phyloP scores from a whole-genome alignment of 108 stramenopile genomes.

The Heterococcus sp. region DNA sequence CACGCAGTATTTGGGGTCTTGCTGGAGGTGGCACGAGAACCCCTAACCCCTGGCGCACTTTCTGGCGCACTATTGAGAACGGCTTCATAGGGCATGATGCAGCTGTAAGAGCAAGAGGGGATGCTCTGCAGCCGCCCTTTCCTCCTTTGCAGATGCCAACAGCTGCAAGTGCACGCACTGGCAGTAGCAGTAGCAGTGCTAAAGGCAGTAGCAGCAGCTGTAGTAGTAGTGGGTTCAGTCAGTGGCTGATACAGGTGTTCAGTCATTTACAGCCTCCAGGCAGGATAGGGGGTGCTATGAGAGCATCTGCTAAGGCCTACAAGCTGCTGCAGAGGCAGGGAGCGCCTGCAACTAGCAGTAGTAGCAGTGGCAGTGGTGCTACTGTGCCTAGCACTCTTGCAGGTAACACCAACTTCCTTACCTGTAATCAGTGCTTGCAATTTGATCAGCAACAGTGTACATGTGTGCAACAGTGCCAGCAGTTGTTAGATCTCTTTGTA shows the following conservation, averaged over 20 bases:
- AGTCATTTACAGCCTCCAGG: neutral
- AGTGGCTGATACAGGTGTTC: neutral
- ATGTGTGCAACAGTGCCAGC: neutral
- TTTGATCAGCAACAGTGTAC: neutral
- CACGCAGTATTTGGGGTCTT: neutral
- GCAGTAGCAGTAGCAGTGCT: neutral
- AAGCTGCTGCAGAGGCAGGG: neutral
- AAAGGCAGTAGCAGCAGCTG: neutral
- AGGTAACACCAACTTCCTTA: too few relatives aligned
- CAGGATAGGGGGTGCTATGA: neutral
- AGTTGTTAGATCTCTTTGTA: neutral
- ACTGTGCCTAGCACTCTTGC: neutral
- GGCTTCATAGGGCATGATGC: slow-evolving; percentile 9
- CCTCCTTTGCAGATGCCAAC: neutral
- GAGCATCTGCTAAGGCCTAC: neutral
- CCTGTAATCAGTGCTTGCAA: too few relatives aligned
- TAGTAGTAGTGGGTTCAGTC: too few relatives aligned
- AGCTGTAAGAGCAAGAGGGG: neutral
- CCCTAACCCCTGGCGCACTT: neutral
- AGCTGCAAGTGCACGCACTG: neutral
- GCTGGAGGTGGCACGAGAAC: neutral
- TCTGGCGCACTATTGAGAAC: slow-evolving; percentile 10
- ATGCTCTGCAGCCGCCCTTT: neutral
- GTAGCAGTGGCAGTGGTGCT: neutral
- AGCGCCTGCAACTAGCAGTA: too few relatives aligned